Evolutionary conservation across 306 rosid species (phyloP).

Genomic region (Ceratonia siliqua): DNA sequence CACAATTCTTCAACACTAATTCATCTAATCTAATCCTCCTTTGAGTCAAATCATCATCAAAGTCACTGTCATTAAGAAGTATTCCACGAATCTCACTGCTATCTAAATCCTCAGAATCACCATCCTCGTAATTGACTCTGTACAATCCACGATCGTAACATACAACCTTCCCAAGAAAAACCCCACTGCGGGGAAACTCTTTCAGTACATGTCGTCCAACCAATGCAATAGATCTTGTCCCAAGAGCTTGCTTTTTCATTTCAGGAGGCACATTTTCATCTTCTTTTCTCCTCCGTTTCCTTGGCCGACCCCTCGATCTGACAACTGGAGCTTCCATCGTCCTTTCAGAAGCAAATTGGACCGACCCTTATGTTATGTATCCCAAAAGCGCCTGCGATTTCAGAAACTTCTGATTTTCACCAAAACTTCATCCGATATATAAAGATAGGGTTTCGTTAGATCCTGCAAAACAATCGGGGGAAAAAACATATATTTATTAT

Average conservation of each 20-base stretch:
- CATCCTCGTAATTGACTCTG: constrained; percentile 78
- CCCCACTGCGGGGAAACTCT: constrained; percentile 60
- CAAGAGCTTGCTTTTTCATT: constrained; percentile 49
- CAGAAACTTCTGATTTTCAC: neutral
- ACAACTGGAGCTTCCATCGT: constrained; percentile 68
- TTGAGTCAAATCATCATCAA: constrained; percentile 38
- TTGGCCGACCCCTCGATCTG: constrained; percentile 89
- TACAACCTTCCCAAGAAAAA: constrained; percentile 74
- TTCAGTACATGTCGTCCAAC: constrained; percentile 71
- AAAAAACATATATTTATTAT: neutral
- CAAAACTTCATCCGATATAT: constrained; percentile 14
- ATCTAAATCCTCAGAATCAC: constrained; percentile 85
- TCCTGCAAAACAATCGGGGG: constrained; percentile 14
- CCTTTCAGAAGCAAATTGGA: constrained; percentile 2
- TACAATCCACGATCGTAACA: constrained; percentile 68
- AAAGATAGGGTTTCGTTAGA: constrained; percentile 37
- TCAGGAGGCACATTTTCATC: constrained; percentile 45
- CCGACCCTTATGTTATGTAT: constrained; percentile 1
- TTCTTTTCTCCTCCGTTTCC: constrained; percentile 66
- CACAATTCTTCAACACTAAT: constrained; percentile 29
- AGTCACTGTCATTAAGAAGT: constrained; percentile 46
- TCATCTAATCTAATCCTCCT: constrained; percentile 59
- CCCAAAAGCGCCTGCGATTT: constrained; percentile 27
- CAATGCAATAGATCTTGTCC: constrained; percentile 48
- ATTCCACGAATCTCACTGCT: constrained; percentile 71